Evolutionary conservation across 1,284 basidiomycete species (phyloP), one percentile per base, ranked within the genome.

Genomic region (Ceratobasidium sp.): DNA sequence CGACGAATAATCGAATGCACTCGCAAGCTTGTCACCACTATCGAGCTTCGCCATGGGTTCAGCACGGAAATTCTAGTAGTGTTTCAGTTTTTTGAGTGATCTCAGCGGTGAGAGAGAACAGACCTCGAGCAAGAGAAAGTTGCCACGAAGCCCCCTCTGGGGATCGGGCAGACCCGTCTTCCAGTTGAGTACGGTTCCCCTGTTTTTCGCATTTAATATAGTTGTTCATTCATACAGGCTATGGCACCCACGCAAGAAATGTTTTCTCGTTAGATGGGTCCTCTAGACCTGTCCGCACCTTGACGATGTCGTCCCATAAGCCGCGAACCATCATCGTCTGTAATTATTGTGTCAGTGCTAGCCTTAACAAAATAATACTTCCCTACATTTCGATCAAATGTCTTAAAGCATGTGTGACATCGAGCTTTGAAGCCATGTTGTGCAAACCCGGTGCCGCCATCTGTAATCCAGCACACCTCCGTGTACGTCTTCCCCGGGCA

Each of bases 391-490:
- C 54, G 54, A 24, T 48, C 47, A 36, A 75, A 73, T 9, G 22
- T 36, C 1, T 31, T 19, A 50, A 19, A 45, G 45, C 75, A 75
- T 8, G 29, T 8, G 19, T 72, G 67, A 27, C 75, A 75, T 17
- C 27, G 60, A 51, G 69, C 48, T 27, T 48, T 48, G 59, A 75
- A 75, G 4, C 29, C 48, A 9, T 71, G 44, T 33, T 75, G 48
- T 5, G 69, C 69, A 45, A 73, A 75, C 1, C 75, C 75, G 22
- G 47, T 54, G 6, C 51, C 56, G 45, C 54, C 17, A 22, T 47
- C 45, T 27, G 69, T 41, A 48, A 75, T 62, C 75, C 75, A 75
- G 44, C n/a, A 48, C 4, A 73, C 54, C n/a, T 64, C 69, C 41
- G 47, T 62, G 1, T 33, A 48, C 15, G 53, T 75, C 19, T 33